Percentiles rank a stretch among this genome's conserved stretches.
These are phyloP conservation scores for Acanthamoeba lenticulata DNA, from an alignment of 208 protist genomes.

Conservation along the genomic window DNA sequence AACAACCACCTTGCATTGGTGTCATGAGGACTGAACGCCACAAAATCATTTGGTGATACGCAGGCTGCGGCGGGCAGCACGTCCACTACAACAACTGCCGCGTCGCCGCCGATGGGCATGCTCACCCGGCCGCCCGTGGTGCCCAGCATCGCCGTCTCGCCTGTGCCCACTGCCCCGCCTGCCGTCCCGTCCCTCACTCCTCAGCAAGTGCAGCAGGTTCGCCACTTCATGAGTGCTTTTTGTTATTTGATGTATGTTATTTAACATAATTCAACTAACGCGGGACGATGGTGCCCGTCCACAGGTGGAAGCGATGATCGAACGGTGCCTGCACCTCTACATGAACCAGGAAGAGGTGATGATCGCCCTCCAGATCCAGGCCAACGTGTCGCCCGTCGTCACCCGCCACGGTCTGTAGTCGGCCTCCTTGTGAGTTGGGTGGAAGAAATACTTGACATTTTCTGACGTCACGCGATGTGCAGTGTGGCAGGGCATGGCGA, in stretches of 20 bases:
- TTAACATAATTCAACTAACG: not conserved
- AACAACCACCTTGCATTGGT: not conserved
- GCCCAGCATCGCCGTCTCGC: not conserved
- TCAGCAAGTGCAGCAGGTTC: not conserved
- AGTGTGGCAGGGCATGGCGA: constrained; percentile 69
- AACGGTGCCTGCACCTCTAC: constrained; percentile 37
- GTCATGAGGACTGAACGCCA: not conserved
- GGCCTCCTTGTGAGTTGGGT: not conserved
- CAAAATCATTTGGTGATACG: no score
- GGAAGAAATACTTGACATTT: not conserved
- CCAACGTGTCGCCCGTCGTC: not conserved
- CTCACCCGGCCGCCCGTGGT: not conserved
- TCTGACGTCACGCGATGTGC: not conserved
- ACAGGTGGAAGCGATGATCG: constrained; percentile 20
- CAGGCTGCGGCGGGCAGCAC: no score
- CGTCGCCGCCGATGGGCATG: not conserved
- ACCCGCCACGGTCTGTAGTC: not conserved
- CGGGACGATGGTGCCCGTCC: no score
- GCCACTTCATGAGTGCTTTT: no score
- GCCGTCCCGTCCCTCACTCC: not conserved
- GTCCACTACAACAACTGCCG: no score
- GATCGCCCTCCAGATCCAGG: constrained; percentile 12
- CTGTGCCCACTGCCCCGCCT: not conserved
- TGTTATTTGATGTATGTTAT: not conserved
- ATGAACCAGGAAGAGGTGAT: constrained; percentile 56